Percentiles rank a stretch among this genome's conserved stretches.
phyloP scores from a whole-genome alignment of 2,329 filamentous ascomycete genomes.

The Colletotrichum shisoi region DNA sequence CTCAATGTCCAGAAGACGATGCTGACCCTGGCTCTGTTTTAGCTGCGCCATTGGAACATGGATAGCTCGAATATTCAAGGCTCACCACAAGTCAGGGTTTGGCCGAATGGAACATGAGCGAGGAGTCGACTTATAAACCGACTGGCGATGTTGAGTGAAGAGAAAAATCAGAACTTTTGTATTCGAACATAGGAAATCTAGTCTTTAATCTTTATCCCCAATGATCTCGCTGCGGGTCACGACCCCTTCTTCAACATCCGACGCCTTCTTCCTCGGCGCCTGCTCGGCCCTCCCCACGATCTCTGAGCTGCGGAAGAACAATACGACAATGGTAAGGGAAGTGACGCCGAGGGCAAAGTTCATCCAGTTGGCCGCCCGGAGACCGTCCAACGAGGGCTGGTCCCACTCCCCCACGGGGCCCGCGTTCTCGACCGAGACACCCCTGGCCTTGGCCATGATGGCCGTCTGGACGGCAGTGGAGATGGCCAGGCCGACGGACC shows the following conservation, averaged over 20 bases:
- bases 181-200: constrained; percentile 18
- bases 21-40: background rate
- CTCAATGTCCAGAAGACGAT: background rate
- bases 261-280: constrained; percentile 14
- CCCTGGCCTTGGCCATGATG: constrained; percentile 61
- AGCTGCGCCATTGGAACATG: background rate
- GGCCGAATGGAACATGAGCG: too few species aligned
- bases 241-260: constrained; percentile 37
- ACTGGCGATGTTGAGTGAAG: background rate
- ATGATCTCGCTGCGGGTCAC: constrained; percentile 29
- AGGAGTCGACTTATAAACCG: background rate
- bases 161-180: constrained; percentile 18
- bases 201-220: constrained; percentile 17
- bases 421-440: constrained; percentile 54
- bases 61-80: background rate
- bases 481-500: constrained; percentile 71
- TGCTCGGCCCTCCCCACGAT: constrained; percentile 56
- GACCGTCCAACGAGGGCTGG: constrained; percentile 54
- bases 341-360: constrained; percentile 58
- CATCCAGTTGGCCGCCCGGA: constrained; percentile 62
- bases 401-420: constrained; percentile 57
- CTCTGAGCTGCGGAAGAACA: constrained; percentile 61
- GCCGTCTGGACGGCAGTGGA: constrained; percentile 71
- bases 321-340: constrained; percentile 55
- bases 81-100: background rate